Evolutionary conservation across 805 yeast genomes (phyloP).

Genomic region (Sungouiella thailandica): DNA sequence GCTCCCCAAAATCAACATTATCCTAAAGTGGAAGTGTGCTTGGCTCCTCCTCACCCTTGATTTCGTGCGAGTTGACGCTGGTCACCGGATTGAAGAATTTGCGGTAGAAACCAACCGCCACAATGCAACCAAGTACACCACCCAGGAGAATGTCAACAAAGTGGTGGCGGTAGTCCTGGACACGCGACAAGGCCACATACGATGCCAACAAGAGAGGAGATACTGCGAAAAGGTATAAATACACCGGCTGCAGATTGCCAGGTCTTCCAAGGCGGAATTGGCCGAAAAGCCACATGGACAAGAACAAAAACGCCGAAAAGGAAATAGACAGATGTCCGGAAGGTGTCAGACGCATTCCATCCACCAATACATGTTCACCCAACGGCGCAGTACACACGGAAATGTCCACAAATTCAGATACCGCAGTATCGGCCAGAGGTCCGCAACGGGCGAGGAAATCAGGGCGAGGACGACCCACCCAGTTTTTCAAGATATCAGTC

Average conservation of each 20-base stretch:
- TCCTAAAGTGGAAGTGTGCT: too few relatives aligned
- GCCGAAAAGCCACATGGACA: slow-evolving; percentile 46
- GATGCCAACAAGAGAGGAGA: slow-evolving; percentile 20
- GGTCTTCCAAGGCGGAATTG: slow-evolving; percentile 23
- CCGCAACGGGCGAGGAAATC: slow-evolving; percentile 16
- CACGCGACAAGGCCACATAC: slow-evolving; percentile 22
- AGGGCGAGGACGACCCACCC: slow-evolving; percentile 22
- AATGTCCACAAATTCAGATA: slow-evolving; percentile 14
- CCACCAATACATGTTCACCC: slow-evolving; percentile 27
- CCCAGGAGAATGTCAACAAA: slow-evolving; percentile 33
- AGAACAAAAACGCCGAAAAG: slow-evolving; percentile 46
- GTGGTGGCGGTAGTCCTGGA: slow-evolving; percentile 28
- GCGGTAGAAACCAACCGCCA: slow-evolving; percentile 23
- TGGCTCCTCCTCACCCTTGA: slow-evolving; percentile 10
- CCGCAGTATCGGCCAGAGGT: slow-evolving; percentile 8
- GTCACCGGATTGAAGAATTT: slow-evolving; percentile 23
- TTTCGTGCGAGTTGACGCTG: slow-evolving; percentile 8
- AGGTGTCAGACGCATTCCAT: slow-evolving; percentile 55
- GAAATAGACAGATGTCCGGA: slow-evolving; percentile 54
- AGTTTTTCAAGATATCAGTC: slow-evolving; percentile 34
- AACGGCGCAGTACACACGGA: slow-evolving; percentile 23
- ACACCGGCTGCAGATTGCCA: slow-evolving; percentile 5
- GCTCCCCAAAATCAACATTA: too few relatives aligned
- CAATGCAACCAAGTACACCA: slow-evolving; percentile 23
- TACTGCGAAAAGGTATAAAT: slow-evolving; percentile 8